phyloP scores from a whole-genome alignment of 192 early-diverging fungal genomes.

The Linnemannia schmuckeri region DNA sequence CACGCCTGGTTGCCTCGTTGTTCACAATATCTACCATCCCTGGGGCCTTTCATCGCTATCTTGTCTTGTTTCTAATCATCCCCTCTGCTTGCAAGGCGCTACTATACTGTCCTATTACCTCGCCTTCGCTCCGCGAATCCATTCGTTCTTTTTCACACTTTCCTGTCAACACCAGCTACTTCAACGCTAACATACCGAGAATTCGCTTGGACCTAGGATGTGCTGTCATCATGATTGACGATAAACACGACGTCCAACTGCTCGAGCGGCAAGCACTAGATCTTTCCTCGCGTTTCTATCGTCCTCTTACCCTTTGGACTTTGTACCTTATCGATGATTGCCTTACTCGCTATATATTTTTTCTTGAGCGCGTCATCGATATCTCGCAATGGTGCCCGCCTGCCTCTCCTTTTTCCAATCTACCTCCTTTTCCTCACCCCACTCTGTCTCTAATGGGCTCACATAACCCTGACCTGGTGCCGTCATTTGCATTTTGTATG shows the following conservation, averaged over 20 bases:
- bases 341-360: background rate
- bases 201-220: background rate
- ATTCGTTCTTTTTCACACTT: too few species aligned
- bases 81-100: too few species aligned
- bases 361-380: background rate
- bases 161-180: too few species aligned
- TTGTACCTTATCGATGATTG: too few species aligned
- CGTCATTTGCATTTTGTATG: background rate
- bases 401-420: background rate
- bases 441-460: background rate
- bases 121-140: too few species aligned
- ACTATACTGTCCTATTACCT: too few species aligned
- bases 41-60: too few species aligned
- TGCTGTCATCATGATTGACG: constrained; percentile 16
- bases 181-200: background rate
- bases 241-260: background rate
- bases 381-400: background rate
- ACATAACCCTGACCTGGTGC: background rate
- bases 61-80: too few species aligned
- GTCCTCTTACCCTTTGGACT: background rate
- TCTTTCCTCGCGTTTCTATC: background rate
- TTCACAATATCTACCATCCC: too few species aligned
- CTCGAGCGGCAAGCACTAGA: background rate
- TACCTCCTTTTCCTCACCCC: too few species aligned
- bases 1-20: too few species aligned